phyloP scores from a whole-genome alignment of 2,329 filamentous ascomycete genomes.

The Pestalotiopsis sp. region DNA sequence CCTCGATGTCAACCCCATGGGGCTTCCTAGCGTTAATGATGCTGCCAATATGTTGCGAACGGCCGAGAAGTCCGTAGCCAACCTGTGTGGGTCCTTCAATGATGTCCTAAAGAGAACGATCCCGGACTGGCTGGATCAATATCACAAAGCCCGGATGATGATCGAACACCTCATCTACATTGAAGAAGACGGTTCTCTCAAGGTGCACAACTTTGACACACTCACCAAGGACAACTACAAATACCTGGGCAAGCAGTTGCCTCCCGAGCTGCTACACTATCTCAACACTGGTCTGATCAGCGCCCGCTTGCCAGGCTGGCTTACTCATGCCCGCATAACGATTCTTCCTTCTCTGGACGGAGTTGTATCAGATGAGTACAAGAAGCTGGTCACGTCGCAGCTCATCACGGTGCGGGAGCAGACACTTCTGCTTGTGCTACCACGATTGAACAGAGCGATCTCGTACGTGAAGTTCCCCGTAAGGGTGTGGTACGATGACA shows the following conservation, averaged over 20 bases:
- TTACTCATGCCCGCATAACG: slow-evolving; percentile 77
- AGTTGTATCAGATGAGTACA: slow-evolving; percentile 78
- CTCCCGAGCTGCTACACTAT: slow-evolving; percentile 89
- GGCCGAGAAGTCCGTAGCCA: slow-evolving; percentile 68
- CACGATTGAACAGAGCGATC: slow-evolving; percentile 81
- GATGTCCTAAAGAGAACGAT: slow-evolving; percentile 75
- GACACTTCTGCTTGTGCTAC: slow-evolving; percentile 76
- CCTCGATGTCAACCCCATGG: slow-evolving; percentile 59
- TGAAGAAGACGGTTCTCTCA: slow-evolving; percentile 73
- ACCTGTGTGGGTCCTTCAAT: slow-evolving; percentile 75
- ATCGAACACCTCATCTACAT: slow-evolving; percentile 88
- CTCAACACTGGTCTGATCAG: slow-evolving; percentile 81
- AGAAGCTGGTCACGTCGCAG: slow-evolving; percentile 72
- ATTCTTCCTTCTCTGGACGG: slow-evolving; percentile 86
- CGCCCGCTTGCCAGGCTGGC: slow-evolving; percentile 76
- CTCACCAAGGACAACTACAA: slow-evolving; percentile 84
- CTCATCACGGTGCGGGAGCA: slow-evolving; percentile 76
- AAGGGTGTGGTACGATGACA: slow-evolving; percentile 81
- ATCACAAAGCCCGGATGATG: slow-evolving; percentile 80
- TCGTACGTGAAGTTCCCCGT: slow-evolving; percentile 77
- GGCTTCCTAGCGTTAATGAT: slow-evolving; percentile 68
- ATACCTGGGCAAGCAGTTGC: slow-evolving; percentile 86
- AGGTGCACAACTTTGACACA: slow-evolving; percentile 71
- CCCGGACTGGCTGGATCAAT: slow-evolving; percentile 80
- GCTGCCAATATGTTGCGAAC: slow-evolving; percentile 78